Conservation (phyloP, 2,329 filamentous ascomycete genomes). For the Penicillium sp. region DNA sequence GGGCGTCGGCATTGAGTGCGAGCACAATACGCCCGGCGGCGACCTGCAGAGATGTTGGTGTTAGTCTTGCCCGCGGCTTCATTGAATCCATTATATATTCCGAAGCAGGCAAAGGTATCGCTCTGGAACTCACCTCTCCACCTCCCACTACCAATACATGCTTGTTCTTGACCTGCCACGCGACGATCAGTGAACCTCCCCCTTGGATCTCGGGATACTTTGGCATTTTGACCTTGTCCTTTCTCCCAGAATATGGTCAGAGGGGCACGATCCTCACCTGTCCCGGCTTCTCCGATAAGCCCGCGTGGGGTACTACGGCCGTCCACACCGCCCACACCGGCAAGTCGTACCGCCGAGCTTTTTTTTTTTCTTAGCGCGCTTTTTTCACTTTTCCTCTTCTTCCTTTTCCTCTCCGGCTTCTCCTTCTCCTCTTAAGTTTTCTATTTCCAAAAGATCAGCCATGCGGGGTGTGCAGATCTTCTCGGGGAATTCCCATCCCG, state of each 20-base stretch:
- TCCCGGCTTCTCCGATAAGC: constrained; percentile 6
- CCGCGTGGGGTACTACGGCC: constrained; percentile 22
- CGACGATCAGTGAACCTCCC: constrained; percentile 88
- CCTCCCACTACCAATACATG: constrained; percentile 90
- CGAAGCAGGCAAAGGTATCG: constrained; percentile 12
- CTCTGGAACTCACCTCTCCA: constrained; percentile 70
- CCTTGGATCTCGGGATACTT: constrained; percentile 80
- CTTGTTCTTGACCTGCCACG: constrained; percentile 92
- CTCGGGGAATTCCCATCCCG: constrained; percentile 66
- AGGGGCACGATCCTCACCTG: background rate
- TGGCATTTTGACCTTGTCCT: constrained; percentile 43
- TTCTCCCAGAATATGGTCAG: background rate
- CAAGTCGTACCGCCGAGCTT: constrained; percentile 13
- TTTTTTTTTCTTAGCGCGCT: constrained; percentile 16
- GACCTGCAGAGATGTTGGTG: constrained; percentile 62
- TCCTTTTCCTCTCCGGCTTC: constrained; percentile 21
- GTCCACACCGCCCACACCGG: constrained; percentile 14
- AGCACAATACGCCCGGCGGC: constrained; percentile 92
- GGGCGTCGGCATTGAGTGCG: constrained; percentile 91
- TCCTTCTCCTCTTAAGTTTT: constrained; percentile 16
- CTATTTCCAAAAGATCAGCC: constrained; percentile 15
- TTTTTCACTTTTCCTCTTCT: background rate
- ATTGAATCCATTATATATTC: constrained; percentile 24
- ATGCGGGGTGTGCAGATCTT: constrained; percentile 71
- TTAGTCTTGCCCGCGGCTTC: background rate